Evolutionary conservation across 139 green algal species (phyloP).

Genomic region (Chara braunii): DNA sequence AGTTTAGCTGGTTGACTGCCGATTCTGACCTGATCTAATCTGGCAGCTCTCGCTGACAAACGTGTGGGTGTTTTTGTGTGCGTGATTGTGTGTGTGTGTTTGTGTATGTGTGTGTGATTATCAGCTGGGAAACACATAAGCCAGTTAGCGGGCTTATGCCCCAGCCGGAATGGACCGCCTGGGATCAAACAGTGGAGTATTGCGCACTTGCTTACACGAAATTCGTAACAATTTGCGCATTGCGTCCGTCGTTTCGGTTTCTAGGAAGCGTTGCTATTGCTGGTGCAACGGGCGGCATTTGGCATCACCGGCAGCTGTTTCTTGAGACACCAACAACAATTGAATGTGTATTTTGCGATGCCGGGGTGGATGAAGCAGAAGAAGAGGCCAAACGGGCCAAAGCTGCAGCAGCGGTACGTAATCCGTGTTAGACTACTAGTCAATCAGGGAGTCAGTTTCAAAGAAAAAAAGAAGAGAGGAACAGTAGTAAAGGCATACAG

Average conservation of each 20-base stretch:
- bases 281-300: conserved; percentile 9
- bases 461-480: too few relatives aligned
- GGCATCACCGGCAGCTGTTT: conserved; percentile 32
- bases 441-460: too few relatives aligned
- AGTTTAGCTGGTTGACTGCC: too few relatives aligned
- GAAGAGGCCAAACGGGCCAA: conserved; percentile 8
- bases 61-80: too few relatives aligned
- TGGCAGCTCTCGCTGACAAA: too few relatives aligned
- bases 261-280: conserved; percentile 22
- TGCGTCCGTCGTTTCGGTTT: conserved; percentile 27
- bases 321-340: conserved; percentile 29
- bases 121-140: conserved; percentile 36
- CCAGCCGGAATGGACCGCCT: conserved; percentile 31
- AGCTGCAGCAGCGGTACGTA: too few relatives aligned
- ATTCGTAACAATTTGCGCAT: conserved; percentile 4
- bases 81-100: too few relatives aligned
- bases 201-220: conserved; percentile 27
- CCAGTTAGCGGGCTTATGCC: conserved; percentile 12
- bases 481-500: too few relatives aligned
- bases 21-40: too few relatives aligned
- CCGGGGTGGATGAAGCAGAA: conserved; percentile 29
- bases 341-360: conserved; percentile 38
- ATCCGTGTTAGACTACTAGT: too few relatives aligned
- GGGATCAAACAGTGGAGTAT: conserved; percentile 30
- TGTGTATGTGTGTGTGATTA: too few relatives aligned